phyloP scores from a whole-genome alignment of 805 yeast species.

The Ogataea philodendri region DNA sequence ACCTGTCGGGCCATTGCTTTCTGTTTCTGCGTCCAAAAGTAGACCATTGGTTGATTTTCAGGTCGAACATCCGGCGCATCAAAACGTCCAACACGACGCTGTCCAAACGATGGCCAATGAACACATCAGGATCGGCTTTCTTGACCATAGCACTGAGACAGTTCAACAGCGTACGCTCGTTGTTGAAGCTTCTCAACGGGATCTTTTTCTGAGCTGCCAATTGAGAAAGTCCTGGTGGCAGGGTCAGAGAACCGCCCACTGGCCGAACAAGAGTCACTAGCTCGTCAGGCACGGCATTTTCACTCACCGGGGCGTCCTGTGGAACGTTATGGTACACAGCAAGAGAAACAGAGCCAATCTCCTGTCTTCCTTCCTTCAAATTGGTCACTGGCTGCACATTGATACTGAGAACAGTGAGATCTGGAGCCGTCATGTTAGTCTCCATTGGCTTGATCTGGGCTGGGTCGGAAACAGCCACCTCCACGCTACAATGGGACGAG shows the following conservation, averaged over 20 bases:
- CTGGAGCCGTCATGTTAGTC: constrained; percentile 50
- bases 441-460: constrained; percentile 46
- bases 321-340: constrained; percentile 68
- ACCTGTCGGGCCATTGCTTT: constrained; percentile 73
- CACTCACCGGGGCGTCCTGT: constrained; percentile 73
- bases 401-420: constrained; percentile 68
- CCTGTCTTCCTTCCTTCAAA: constrained; percentile 72
- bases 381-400: constrained; percentile 82
- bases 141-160: constrained; percentile 72
- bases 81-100: constrained; percentile 74
- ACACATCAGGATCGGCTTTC: constrained; percentile 83
- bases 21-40: constrained; percentile 79
- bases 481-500: constrained; percentile 80
- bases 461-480: constrained; percentile 57
- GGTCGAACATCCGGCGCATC: constrained; percentile 75
- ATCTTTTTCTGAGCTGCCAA: constrained; percentile 55
- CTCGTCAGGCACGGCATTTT: constrained; percentile 57
- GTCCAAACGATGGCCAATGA: constrained; percentile 85
- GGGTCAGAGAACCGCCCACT: constrained; percentile 52
- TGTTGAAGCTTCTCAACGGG: constrained; percentile 57
- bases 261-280: constrained; percentile 79
- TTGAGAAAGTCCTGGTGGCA: constrained; percentile 75
- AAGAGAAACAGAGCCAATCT: constrained; percentile 77
- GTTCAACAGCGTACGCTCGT: constrained; percentile 70
- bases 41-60: constrained; percentile 74